Conservation (phyloP, 2,329 filamentous ascomycete species). For the Alternaria incomplexa region DNA sequence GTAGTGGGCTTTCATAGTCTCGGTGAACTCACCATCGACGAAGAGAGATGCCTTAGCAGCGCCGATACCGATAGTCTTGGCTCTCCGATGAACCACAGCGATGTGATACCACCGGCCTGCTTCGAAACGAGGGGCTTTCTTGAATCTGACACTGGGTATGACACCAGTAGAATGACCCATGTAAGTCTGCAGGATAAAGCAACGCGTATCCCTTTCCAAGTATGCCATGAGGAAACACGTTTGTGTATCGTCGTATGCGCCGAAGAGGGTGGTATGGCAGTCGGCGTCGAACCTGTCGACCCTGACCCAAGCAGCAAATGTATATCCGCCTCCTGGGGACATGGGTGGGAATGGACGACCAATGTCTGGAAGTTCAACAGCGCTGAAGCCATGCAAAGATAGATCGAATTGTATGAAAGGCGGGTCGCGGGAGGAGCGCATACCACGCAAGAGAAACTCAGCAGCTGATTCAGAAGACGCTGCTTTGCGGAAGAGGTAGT, state of each 20-base stretch:
- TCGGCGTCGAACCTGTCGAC: slow-evolving; percentile 84
- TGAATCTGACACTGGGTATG: slow-evolving; percentile 91
- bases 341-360: slow-evolving; percentile 84
- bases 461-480: slow-evolving; percentile 60
- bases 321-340: slow-evolving; percentile 78
- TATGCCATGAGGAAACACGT: slow-evolving; percentile 95
- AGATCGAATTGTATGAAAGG: slow-evolving; percentile 94
- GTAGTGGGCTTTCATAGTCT: slow-evolving; percentile 89
- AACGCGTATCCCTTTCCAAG: slow-evolving; percentile 88
- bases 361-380: slow-evolving; percentile 86
- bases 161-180: slow-evolving; percentile 70
- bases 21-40: slow-evolving; percentile 90
- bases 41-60: slow-evolving; percentile 86
- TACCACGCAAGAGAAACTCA: slow-evolving; percentile 75
- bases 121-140: slow-evolving; percentile 79
- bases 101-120: slow-evolving; percentile 91
- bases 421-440: slow-evolving; percentile 76
- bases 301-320: slow-evolving; percentile 85
- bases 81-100: slow-evolving; percentile 81
- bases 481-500: slow-evolving; percentile 71
- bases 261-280: slow-evolving; percentile 93
- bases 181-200: slow-evolving; percentile 95
- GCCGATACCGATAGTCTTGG: slow-evolving; percentile 68
- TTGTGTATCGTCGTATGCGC: slow-evolving; percentile 89
- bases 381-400: slow-evolving; percentile 84